These are phyloP conservation scores for Rhypophila decipiens DNA, from an alignment of 495 filamentous ascomycete species.

Conservation along the genomic window DNA sequence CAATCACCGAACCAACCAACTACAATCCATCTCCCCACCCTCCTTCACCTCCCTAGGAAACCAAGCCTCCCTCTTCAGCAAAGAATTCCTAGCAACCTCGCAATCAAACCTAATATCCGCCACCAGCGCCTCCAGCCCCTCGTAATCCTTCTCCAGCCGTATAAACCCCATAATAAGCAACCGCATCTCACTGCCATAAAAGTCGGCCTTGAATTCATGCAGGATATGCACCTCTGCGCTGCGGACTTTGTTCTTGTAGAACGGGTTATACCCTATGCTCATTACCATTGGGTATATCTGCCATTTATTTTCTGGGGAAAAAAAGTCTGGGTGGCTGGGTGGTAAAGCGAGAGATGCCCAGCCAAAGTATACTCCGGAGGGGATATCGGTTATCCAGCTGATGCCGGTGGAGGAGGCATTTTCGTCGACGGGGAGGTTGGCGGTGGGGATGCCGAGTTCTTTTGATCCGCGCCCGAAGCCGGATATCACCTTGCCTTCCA, in stretches of 20 bases:
- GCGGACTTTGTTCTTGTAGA: conserved; percentile 79
- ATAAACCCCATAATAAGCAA: conserved; percentile 81
- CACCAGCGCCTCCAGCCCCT: conserved; percentile 71
- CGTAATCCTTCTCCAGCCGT: conserved; percentile 83
- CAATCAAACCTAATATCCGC: conserved; percentile 86
- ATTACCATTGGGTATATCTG: conserved; percentile 78
- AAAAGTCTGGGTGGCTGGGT: conserved; percentile 28
- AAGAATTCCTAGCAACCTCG: conserved; percentile 68
- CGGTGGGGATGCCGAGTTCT: conserved; percentile 94
- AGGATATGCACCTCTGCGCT: conserved; percentile 91
- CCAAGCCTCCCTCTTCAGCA: conserved; percentile 67
- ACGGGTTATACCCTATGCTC: conserved; percentile 93
- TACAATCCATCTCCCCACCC: conserved; percentile 28
- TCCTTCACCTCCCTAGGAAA: conserved; percentile 32
- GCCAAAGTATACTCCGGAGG: conserved; percentile 86
- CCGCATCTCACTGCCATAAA: conserved; percentile 76
- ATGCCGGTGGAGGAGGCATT: conserved; percentile 46
- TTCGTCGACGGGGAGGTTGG: conserved; percentile 83
- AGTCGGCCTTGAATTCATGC: conserved; percentile 64
- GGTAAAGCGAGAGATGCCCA: conserved; percentile 64
- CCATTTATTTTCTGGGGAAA: conserved; percentile 10
- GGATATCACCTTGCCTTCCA: conserved; percentile 79
- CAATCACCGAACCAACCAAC: conserved; percentile 31
- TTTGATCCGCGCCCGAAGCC: conserved; percentile 92
- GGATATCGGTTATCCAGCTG: conserved; percentile 62